Percentiles rank a stretch among this genome's conserved stretches.
Evolutionary conservation across 2,329 filamentous ascomycete genomes (phyloP).

Genomic region (Fusarium sp.): DNA sequence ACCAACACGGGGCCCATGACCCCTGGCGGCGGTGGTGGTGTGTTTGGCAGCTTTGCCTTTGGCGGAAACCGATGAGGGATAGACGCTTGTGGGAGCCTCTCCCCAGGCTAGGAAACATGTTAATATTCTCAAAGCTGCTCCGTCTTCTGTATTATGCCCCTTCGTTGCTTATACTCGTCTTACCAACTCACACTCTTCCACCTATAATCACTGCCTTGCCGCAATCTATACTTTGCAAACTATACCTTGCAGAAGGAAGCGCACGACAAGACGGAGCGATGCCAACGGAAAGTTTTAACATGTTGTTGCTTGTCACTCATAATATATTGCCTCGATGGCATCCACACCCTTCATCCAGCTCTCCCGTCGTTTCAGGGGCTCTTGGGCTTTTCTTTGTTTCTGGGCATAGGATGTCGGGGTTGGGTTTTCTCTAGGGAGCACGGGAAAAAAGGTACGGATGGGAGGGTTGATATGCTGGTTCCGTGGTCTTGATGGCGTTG

Average conservation of each 20-base stretch:
- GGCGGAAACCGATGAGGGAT: conserved; percentile 50
- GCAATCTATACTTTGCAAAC: neutral
- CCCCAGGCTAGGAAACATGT: conserved; percentile 16
- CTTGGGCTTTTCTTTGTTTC: conserved; percentile 15
- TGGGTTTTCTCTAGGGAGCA: conserved; percentile 10
- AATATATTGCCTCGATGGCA: neutral
- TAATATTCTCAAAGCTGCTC: conserved; percentile 23
- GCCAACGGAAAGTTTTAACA: neutral
- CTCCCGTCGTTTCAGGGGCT: conserved; percentile 4
- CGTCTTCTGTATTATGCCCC: conserved; percentile 12
- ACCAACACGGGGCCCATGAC: conserved; percentile 77
- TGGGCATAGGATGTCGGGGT: conserved; percentile 17
- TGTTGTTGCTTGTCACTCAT: neutral
- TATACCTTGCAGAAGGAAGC: neutral
- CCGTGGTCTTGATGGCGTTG: conserved; percentile 28
- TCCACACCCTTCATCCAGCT: neutral
- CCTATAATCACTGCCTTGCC: conserved; percentile 3
- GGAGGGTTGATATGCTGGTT: conserved; percentile 14
- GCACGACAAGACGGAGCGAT: neutral
- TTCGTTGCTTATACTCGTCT: neutral
- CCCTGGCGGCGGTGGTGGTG: conserved; percentile 78
- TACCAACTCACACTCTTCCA: neutral
- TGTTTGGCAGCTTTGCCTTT: conserved; percentile 79
- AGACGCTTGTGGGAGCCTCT: neutral
- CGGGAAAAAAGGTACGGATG: conserved; percentile 12